Percentiles rank a stretch among this genome's conserved stretches.
Conservation (phyloP, 306 rosid species). For the Cyclanthera cordifolia region DNA sequence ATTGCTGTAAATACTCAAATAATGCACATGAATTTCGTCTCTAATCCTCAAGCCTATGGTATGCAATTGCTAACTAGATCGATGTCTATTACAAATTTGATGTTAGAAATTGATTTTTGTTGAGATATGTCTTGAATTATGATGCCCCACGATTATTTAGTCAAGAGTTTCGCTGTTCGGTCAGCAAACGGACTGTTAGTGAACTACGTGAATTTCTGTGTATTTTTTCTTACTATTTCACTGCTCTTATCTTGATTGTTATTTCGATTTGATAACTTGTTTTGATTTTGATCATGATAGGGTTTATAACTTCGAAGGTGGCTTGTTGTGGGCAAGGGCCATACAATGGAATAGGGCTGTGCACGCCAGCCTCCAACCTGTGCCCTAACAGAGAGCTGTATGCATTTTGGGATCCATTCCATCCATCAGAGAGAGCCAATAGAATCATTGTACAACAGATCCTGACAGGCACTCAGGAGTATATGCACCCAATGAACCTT, state of each 20-base stretch:
- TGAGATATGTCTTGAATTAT: no score
- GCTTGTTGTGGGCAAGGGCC: slow-evolving; percentile 75
- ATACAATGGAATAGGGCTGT: slow-evolving; percentile 56
- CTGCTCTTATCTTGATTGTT: no score
- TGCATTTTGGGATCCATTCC: slow-evolving; percentile 79
- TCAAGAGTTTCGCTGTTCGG: no score
- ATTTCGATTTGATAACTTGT: no score
- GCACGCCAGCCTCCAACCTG: slow-evolving; percentile 48
- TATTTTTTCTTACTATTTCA: no score
- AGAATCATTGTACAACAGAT: slow-evolving; percentile 46
- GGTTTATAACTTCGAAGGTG: slow-evolving; percentile 44
- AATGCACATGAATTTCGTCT: slow-evolving; percentile 31
- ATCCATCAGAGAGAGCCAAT: slow-evolving; percentile 64
- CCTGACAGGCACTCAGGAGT: slow-evolving; percentile 34
- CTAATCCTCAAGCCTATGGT: slow-evolving; percentile 39
- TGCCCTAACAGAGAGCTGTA: slow-evolving; percentile 56
- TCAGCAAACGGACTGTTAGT: no score
- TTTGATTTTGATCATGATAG: slow-evolving; percentile 13
- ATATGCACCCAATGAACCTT: slow-evolving; percentile 84
- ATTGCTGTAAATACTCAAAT: slow-evolving; percentile 38
- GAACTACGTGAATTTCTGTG: no score
- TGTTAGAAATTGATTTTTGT: no score
- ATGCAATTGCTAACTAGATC: not conserved
- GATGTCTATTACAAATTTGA: no score
- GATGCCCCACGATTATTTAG: no score